Conservation (phyloP, 768 basidiomycete genomes). For the Coprinopsis sp. region DNA sequence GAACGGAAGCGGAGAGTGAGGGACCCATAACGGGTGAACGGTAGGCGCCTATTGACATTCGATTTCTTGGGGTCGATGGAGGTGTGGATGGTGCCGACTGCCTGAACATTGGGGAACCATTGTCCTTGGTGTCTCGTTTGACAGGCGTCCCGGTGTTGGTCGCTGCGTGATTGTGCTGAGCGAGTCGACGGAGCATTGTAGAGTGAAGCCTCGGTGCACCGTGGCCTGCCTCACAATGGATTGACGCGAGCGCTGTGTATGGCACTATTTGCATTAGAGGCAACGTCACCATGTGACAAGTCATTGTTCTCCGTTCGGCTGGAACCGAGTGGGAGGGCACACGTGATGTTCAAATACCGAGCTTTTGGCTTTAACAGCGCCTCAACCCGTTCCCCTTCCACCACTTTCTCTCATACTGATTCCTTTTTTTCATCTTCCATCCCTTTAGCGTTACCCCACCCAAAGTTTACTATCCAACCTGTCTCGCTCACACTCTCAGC, state of each 20-base stretch:
- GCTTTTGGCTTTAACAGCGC: too few species aligned
- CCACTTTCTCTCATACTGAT: too few species aligned
- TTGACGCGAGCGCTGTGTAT: too few species aligned
- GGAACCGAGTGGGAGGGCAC: too few species aligned
- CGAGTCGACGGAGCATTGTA: slow-evolving; percentile 54
- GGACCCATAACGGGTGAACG: slow-evolving; percentile 63
- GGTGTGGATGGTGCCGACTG: slow-evolving; percentile 21
- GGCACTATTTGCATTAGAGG: too few species aligned
- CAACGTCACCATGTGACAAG: too few species aligned
- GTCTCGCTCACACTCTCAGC: background rate
- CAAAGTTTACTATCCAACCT: slow-evolving; percentile 23
- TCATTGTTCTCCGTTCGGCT: too few species aligned
- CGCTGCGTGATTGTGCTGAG: slow-evolving; percentile 45
- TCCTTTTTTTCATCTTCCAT: slow-evolving; percentile 17
- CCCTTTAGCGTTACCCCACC: slow-evolving; percentile 23
- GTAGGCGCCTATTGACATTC: slow-evolving; percentile 46
- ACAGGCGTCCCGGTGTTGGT: background rate
- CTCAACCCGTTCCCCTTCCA: too few species aligned
- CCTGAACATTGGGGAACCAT: slow-evolving; percentile 37
- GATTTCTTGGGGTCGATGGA: slow-evolving; percentile 42
- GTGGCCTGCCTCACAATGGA: background rate
- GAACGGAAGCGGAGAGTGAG: slow-evolving; percentile 68
- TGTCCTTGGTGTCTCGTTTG: slow-evolving; percentile 4
- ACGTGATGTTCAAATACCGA: too few species aligned
- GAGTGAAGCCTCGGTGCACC: slow-evolving; percentile 42